Base-by-base conservation (phyloP, 2,329 filamentous ascomycete genomes). In the Diaporthe batatas region DNA sequence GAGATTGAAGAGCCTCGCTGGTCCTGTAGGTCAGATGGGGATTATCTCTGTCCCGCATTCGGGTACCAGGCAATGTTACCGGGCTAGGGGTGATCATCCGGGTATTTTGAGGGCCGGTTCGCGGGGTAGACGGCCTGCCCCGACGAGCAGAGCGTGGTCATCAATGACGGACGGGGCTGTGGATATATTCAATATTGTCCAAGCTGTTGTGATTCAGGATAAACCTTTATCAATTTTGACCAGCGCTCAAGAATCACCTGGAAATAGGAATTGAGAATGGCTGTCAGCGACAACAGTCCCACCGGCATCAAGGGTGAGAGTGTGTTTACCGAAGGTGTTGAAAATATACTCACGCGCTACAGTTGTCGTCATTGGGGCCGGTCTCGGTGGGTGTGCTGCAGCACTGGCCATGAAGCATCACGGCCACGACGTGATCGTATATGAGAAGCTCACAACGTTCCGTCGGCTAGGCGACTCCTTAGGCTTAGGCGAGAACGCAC, bases 321-420 rank as follows among this genome's bases (percentile, higher is more conserved):
- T 34, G 8, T 12, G 0, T 16, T 3, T 6, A 6, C 25, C 21
- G 2, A 39, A 39, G 0, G 6, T n/a, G 25, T 16, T 8, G 12
- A 34, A 2, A 18, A 23, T 1, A 29, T 36, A 5, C 36, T 55
- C 36, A 68, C 39, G 42, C 11, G 6, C 12, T 53, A 6, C 75
- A 86, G 86, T 84, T 44, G 84, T 87, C 36, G 81, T 87, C 29
- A 83, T 87, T n/a, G 86, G 85, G 23, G 85, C 85, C 23, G 85
- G 85, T 14, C 82, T 87, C 1, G 85, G 85, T 10, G 86, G 85
- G 16, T 86, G 85, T 75, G 85, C 85, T 1, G 81, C 83, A 6
- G 85, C 85, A n/a, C 80, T 86, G 32, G 85, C 85, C 4, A 81
- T 86, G 65, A 82, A 86, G 72, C 81, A 85, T 73, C 84, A 86